Evolutionary conservation across 495 filamentous ascomycete genomes (phyloP).

Genomic region (Pseudotulostoma volvatum): DNA sequence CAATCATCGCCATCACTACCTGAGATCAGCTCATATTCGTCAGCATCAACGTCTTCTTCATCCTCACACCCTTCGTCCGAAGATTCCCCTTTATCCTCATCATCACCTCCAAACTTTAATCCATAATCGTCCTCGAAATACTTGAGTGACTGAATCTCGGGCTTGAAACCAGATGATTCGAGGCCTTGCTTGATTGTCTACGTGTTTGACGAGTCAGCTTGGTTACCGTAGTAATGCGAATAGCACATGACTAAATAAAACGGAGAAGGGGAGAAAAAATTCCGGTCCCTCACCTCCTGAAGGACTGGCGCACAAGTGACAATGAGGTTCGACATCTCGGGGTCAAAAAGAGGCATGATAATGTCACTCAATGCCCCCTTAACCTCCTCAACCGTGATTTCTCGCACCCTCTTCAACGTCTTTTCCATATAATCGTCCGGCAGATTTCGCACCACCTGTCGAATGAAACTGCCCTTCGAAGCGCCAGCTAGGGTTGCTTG

Average conservation of each 20-base stretch:
- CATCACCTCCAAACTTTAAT: slow-evolving; percentile 49
- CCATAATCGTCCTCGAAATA: slow-evolving; percentile 89
- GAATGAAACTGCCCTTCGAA: slow-evolving; percentile 64
- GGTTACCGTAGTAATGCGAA: slow-evolving; percentile 4
- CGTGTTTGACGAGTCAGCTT: no score
- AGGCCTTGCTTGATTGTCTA: slow-evolving; percentile 60
- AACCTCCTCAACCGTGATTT: slow-evolving; percentile 62
- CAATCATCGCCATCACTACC: no score
- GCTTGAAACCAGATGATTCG: slow-evolving; percentile 57
- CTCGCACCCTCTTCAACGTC: slow-evolving; percentile 59
- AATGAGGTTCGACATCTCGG: slow-evolving; percentile 62
- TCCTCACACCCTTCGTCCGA: slow-evolving; percentile 45
- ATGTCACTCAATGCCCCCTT: slow-evolving; percentile 56
- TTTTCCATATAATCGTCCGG: slow-evolving; percentile 62
- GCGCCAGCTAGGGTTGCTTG: slow-evolving; percentile 69
- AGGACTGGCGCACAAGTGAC: slow-evolving; percentile 79
- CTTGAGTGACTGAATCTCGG: slow-evolving; percentile 54
- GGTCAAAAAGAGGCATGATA: slow-evolving; percentile 61
- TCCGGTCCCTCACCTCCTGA: slow-evolving; percentile 47
- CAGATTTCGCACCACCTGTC: slow-evolving; percentile 60
- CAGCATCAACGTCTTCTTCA: slow-evolving; percentile 27
- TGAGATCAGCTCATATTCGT: slow-evolving; percentile 10
- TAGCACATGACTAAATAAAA: slow-evolving; percentile 3
- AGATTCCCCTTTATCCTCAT: slow-evolving; percentile 47
- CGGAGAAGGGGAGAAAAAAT: slow-evolving; percentile 1